Conservation (phyloP, 169 alveolate species). For the Nephromyces sp. region DNA sequence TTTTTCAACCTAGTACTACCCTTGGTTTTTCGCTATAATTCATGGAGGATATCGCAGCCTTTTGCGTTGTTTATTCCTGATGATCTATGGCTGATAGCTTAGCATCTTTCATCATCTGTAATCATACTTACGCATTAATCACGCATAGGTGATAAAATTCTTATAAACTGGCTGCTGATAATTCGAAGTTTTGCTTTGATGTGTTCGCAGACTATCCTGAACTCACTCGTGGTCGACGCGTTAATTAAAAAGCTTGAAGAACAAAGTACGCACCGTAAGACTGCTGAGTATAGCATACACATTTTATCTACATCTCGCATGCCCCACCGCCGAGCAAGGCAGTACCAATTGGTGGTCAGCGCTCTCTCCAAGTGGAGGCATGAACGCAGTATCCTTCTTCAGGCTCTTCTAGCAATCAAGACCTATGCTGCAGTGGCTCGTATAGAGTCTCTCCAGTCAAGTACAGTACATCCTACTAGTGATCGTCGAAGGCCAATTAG, state of each 20-base stretch:
- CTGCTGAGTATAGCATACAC: conserved; percentile 30
- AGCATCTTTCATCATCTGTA: too few species aligned
- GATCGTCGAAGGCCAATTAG: too few species aligned
- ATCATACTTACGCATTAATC: too few species aligned
- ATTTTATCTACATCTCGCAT: conserved; percentile 28
- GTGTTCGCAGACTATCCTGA: conserved; percentile 25
- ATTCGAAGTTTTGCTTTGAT: not conserved
- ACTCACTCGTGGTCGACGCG: conserved; percentile 30
- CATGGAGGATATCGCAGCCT: too few species aligned
- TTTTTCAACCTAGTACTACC: too few species aligned
- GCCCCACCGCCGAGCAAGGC: conserved; percentile 28
- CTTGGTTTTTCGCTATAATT: too few species aligned
- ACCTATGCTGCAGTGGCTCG: not conserved
- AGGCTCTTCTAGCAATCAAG: not conserved
- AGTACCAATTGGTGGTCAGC: conserved; percentile 18
- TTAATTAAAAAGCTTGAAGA: conserved; percentile 15
- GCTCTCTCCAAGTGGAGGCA: conserved; percentile 27
- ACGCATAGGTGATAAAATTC: too few species aligned
- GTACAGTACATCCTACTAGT: too few species aligned
- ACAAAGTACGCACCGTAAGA: conserved; percentile 6
- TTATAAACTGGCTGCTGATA: not conserved
- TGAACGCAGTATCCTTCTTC: conserved; percentile 17
- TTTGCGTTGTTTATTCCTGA: too few species aligned
- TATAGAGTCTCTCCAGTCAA: too few species aligned
- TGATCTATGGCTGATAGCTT: too few species aligned